phyloP scores from a whole-genome alignment of 495 filamentous ascomycete genomes.

The Penicillium odoratum region DNA sequence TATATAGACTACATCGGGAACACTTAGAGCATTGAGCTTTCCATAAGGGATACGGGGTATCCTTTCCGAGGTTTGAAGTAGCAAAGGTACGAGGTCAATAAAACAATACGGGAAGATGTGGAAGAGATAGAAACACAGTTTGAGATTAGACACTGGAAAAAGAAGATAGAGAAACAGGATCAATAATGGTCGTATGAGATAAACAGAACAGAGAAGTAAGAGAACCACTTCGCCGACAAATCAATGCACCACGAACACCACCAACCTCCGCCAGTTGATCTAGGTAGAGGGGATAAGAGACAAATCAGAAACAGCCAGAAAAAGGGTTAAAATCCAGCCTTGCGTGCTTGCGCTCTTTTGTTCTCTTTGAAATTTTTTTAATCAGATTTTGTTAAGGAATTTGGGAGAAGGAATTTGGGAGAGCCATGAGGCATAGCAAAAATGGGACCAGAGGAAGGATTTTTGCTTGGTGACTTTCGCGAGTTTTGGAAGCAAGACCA shows the following conservation, averaged over 20 bases:
- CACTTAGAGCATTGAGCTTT: not conserved
- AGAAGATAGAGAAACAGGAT: slow-evolving; percentile 12
- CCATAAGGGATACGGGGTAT: not conserved
- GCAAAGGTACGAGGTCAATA: not conserved
- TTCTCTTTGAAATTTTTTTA: slow-evolving; percentile 28
- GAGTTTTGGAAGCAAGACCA: slow-evolving; percentile 6
- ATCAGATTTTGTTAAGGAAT: slow-evolving; percentile 18
- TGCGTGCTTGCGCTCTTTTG: slow-evolving; percentile 37
- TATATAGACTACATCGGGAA: not conserved
- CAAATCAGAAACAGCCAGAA: slow-evolving; percentile 31
- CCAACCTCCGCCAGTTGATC: slow-evolving; percentile 42
- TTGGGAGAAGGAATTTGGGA: slow-evolving; percentile 8
- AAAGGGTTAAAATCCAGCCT: slow-evolving; percentile 36
- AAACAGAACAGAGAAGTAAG: slow-evolving; percentile 25
- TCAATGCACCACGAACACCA: slow-evolving; percentile 50
- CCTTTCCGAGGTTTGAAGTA: not conserved
- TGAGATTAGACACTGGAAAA: slow-evolving; percentile 26
- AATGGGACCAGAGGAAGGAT: not conserved
- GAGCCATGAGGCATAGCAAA: slow-evolving; percentile 9
- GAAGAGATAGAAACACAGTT: slow-evolving; percentile 12
- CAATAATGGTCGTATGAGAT: slow-evolving; percentile 24
- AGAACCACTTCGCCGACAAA: slow-evolving; percentile 34
- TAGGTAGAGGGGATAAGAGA: slow-evolving; percentile 40
- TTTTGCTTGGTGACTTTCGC: not conserved
- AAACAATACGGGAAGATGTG: not conserved